Percentiles rank a stretch among this genome's conserved stretches.
These are phyloP conservation scores for Candida anutae DNA, from an alignment of 1,139 yeast genomes.

Conservation along the genomic window DNA sequence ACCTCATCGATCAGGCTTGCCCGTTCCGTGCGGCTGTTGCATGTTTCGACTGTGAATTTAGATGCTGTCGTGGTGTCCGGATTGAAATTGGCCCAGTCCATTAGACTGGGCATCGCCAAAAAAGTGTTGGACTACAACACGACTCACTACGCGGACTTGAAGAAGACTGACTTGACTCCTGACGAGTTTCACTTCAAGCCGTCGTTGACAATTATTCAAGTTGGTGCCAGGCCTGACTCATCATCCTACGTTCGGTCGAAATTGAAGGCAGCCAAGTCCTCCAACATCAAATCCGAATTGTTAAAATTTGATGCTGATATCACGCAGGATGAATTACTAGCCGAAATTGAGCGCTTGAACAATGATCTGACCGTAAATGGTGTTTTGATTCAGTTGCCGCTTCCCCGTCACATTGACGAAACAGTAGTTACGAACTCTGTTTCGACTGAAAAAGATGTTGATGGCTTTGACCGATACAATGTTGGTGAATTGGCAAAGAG, in stretches of 20 bases:
- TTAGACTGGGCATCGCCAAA: constrained; percentile 31
- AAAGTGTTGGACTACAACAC: constrained; percentile 35
- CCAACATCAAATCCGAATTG: constrained; percentile 54
- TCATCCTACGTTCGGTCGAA: constrained; percentile 72
- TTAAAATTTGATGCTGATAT: constrained; percentile 51
- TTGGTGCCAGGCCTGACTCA: constrained; percentile 71
- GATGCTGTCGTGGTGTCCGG: constrained; percentile 41
- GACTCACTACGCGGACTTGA: constrained; percentile 15
- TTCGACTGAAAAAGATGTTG: constrained; percentile 63
- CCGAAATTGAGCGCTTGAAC: constrained; percentile 49
- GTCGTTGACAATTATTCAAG: constrained; percentile 61
- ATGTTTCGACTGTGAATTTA: constrained; percentile 7
- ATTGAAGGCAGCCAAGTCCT: constrained; percentile 61
- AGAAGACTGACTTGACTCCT: constrained; percentile 11
- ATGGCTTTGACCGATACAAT: constrained; percentile 69
- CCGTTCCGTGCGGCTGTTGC: constrained; percentile 3
- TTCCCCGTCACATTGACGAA: constrained; percentile 66
- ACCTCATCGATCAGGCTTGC: too few relatives aligned
- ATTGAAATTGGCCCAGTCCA: constrained; percentile 32
- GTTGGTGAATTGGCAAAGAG: constrained; percentile 71
- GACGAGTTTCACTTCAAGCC: constrained; percentile 46
- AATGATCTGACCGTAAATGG: constrained; percentile 63
- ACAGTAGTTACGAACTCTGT: constrained; percentile 63
- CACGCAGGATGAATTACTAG: constrained; percentile 47
- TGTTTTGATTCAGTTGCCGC: constrained; percentile 62